Conservation (phyloP, 1,284 basidiomycete species). For the Cryptococcus sp. region DNA sequence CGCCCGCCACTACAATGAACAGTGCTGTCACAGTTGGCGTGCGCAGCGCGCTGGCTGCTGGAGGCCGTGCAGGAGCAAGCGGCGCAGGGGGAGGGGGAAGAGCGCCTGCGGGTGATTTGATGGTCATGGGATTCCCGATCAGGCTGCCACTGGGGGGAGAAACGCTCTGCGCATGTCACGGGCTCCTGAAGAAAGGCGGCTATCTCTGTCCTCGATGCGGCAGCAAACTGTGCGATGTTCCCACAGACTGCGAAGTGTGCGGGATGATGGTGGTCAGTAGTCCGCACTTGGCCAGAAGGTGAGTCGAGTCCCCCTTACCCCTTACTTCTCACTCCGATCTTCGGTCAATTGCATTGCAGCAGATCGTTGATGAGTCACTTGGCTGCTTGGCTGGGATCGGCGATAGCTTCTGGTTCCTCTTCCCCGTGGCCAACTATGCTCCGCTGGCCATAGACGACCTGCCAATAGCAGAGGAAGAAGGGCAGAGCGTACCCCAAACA, state of each 20-base stretch:
- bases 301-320: conserved; percentile 48
- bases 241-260: conserved; percentile 96
- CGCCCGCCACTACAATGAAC: conserved; percentile 72
- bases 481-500: not conserved
- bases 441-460: conserved; percentile 24
- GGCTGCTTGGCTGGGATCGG: not conserved
- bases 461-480: conserved; percentile 51
- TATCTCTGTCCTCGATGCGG: conserved; percentile 94
- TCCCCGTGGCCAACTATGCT: conserved; percentile 43
- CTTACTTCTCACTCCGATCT: conserved; percentile 21
- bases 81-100: conserved; percentile 33
- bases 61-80: conserved; percentile 18
- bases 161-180: conserved; percentile 90
- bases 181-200: conserved; percentile 81
- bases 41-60: conserved; percentile 59
- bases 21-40: conserved; percentile 37
- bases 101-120: conserved; percentile 79
- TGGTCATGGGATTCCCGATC: conserved; percentile 99
- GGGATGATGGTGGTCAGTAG: conserved; percentile 97
- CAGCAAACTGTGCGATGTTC: conserved; percentile 93
- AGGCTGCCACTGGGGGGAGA: conserved; percentile 81
- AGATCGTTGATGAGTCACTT: not conserved
- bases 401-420: conserved; percentile 51
- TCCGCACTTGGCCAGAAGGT: conserved; percentile 94
- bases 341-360: not conserved